Base-by-base conservation (phyloP, 495 filamentous ascomycete genomes). In the Penicillium longicatenatum region DNA sequence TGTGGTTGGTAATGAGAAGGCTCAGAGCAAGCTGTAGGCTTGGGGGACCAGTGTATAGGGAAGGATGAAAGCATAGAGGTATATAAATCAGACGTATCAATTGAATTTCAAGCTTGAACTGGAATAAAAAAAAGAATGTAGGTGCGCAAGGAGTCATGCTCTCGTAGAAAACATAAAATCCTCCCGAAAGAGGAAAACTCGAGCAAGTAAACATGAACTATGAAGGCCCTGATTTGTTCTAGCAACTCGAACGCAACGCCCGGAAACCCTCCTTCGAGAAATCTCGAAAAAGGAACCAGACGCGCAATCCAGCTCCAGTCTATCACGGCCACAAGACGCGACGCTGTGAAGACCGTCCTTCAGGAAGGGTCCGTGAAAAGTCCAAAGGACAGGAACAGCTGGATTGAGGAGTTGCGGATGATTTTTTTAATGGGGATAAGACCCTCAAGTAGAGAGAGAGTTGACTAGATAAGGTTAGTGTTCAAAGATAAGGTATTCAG, bases 1-100 rank as follows among this genome's bases (percentile, higher is more conserved):
- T 72, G 80, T 98, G 24, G 84, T 88, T n/a, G 88, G 92, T 56
- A 79, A 84, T 29, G 70, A 72, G 54, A 61, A 64, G 45, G 76
- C 79, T 5, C 78, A 75, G 67, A 88, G 76, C 52, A 82, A 78
- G 16, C 21, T 52, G 35, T 52, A 41, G 37, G 14, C 17, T 20
- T 11, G n/a, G 19, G 8, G 45, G 22, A 22, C 44, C 29, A 41
- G 8, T 50, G 30, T 39, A 55, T 37, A 45, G 20, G 44, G 24
- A 31, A 31, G 19, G 14, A 6, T 4, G 11, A 11, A n/a, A 4
- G 14, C 37, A 39, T n/a, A 39, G 3, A 39, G 37, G 16, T 7
- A 39, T 39, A n/a, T 39, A 16, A 24, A 46, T 26, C 26, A n/a
- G 26, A 46, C 0, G n/a, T 31, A 49, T 29, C 24, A 31, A 10